Evolutionary conservation across 176 grass and related monocot genomes (phyloP).

Genomic region (Olyra latifolia): DNA sequence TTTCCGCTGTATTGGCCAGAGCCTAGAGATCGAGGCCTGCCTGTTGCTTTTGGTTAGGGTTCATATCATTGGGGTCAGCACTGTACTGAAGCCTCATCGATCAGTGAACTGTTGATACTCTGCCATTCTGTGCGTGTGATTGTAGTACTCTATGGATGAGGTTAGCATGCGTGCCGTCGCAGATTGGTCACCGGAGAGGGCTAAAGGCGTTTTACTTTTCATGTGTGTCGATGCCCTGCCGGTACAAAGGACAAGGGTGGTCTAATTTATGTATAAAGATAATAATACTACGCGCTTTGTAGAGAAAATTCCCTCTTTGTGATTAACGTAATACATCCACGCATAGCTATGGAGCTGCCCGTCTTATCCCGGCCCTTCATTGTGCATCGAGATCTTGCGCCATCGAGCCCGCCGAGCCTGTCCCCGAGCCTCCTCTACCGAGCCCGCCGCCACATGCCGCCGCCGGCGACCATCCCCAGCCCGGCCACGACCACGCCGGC

Average conservation of each 20-base stretch:
- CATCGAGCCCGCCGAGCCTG: no score
- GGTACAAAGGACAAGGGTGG: not conserved
- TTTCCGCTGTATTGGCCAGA: not conserved
- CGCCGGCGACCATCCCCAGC: no score
- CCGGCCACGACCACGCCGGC: no score
- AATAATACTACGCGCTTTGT: no score
- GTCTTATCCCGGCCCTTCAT: no score
- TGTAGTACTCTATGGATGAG: not conserved
- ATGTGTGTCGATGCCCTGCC: not conserved
- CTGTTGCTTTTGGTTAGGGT: not conserved
- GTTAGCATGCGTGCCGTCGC: conserved; percentile 24
- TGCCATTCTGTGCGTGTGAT: not conserved
- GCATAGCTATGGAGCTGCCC: no score
- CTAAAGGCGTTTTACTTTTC: not conserved
- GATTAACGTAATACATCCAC: no score
- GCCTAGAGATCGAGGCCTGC: not conserved
- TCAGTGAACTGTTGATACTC: not conserved
- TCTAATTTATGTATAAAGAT: not conserved
- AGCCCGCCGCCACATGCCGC: no score
- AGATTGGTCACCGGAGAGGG: not conserved
- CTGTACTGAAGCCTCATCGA: not conserved
- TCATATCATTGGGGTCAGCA: not conserved
- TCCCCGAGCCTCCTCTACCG: no score
- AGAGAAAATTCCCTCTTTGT: not conserved
- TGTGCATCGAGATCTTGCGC: no score